A percentile compares a stretch with the other conserved stretches of the same genome.
These are phyloP conservation scores for Ganoderma sinense DNA, from an alignment of 1,284 basidiomycete species.

Conservation along the genomic window DNA sequence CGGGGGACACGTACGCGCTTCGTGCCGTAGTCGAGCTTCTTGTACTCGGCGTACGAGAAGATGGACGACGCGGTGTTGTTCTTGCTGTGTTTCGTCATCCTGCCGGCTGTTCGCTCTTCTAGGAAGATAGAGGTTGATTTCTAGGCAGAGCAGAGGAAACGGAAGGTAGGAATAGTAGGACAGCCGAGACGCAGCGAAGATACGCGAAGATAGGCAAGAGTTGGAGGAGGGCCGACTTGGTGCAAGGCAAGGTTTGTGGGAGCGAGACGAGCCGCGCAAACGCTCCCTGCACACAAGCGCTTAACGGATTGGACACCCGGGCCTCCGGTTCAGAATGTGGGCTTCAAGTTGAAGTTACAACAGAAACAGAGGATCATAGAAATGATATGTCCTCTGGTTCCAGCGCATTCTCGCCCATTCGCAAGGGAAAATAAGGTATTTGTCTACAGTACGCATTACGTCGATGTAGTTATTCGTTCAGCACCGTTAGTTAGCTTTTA, in stretches of 20 bases:
- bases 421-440: background rate
- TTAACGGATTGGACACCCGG: background rate
- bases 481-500: background rate
- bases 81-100: slow-evolving; percentile 90
- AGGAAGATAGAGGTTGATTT: background rate
- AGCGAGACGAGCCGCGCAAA: background rate
- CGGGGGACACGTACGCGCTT: slow-evolving; percentile 59
- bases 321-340: too few relatives aligned
- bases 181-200: too few relatives aligned
- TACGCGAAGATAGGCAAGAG: background rate
- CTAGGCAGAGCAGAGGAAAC: background rate
- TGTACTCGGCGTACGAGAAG: slow-evolving; percentile 88
- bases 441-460: slow-evolving; percentile 9
- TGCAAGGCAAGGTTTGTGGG: background rate
- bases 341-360: background rate
- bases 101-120: background rate
- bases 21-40: slow-evolving; percentile 84
- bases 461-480: background rate
- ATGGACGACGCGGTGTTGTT: slow-evolving; percentile 88
- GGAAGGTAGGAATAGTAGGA: background rate
- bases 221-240: background rate
- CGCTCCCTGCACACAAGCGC: background rate
- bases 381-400: background rate
- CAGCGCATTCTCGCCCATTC: background rate
- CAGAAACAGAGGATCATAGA: background rate